These are phyloP conservation scores for Emergomyces pasteurianus DNA, from an alignment of 2,329 filamentous ascomycete species.

Conservation along the genomic window DNA sequence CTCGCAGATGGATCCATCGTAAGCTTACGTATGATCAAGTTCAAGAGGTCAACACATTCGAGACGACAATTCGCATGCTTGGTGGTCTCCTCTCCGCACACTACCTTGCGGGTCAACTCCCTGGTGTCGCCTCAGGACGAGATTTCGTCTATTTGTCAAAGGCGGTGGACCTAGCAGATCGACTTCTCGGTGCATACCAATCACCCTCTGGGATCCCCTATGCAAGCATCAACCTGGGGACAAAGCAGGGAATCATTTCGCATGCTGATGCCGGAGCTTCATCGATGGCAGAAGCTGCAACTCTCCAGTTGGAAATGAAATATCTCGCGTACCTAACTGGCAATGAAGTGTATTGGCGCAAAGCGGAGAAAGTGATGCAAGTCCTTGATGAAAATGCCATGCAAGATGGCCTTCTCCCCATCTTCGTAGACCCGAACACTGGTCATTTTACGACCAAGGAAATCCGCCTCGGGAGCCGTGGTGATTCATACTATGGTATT, in stretches of 20 bases:
- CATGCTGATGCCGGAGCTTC: constrained; percentile 79
- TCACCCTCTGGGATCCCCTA: constrained; percentile 77
- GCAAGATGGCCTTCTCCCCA: constrained; percentile 76
- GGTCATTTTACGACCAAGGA: constrained; percentile 74
- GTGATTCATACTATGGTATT: constrained; percentile 81
- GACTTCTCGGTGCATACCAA: constrained; percentile 77
- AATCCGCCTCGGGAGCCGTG: constrained; percentile 86
- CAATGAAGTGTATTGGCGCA: constrained; percentile 84
- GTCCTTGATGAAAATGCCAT: constrained; percentile 72
- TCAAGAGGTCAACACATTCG: constrained; percentile 94
- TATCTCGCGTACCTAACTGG: constrained; percentile 92
- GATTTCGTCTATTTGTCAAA: constrained; percentile 85
- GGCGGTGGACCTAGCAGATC: constrained; percentile 81
- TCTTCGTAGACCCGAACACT: constrained; percentile 70
- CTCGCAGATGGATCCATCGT: constrained; percentile 76
- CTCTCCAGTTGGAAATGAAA: constrained; percentile 90
- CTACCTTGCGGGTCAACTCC: constrained; percentile 78
- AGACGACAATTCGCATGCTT: constrained; percentile 96
- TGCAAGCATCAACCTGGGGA: constrained; percentile 78
- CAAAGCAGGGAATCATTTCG: constrained; percentile 61
- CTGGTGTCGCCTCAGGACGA: constrained; percentile 70
- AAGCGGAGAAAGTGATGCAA: constrained; percentile 81
- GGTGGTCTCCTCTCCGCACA: constrained; percentile 86
- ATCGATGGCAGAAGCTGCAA: constrained; percentile 87
- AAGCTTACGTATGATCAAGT: constrained; percentile 78